Evolutionary conservation across 805 yeast species (phyloP).

Genomic region (Priceomyces carsonii): DNA sequence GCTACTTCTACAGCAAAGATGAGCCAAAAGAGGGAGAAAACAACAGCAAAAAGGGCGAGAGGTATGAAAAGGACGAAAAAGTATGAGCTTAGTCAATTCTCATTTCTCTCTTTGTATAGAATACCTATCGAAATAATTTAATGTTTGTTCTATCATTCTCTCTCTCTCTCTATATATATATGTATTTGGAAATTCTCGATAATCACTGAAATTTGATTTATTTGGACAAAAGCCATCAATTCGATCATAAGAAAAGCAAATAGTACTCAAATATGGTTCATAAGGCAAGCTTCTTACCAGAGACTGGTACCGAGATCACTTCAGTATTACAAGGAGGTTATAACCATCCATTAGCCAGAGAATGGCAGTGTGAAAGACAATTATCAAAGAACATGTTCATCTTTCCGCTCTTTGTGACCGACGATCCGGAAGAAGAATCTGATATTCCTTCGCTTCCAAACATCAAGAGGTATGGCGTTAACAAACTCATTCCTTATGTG

Average conservation of each 20-base stretch:
- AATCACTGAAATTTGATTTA: no score
- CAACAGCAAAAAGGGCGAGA: no score
- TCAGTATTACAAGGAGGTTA: conserved; percentile 92
- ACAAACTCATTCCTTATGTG: conserved; percentile 74
- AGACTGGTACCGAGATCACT: conserved; percentile 59
- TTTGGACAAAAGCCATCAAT: no score
- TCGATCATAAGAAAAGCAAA: no score
- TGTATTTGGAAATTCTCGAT: no score
- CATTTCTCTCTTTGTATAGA: no score
- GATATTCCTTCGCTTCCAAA: conserved; percentile 79
- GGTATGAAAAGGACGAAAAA: no score
- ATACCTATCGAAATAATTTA: no score
- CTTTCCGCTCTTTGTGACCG: conserved; percentile 86
- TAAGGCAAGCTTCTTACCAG: conserved; percentile 67
- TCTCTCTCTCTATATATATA: no score
- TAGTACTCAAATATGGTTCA: conserved; percentile 63
- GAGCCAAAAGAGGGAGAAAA: conserved; percentile 5
- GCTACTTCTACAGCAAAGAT: conserved; percentile 21
- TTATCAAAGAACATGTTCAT: conserved; percentile 86
- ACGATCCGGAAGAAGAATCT: conserved; percentile 75
- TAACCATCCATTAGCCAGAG: conserved; percentile 83
- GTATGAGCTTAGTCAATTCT: no score
- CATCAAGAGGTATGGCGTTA: conserved; percentile 84
- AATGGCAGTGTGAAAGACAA: conserved; percentile 89
- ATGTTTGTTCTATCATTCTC: no score